Evolutionary conservation across 1,139 yeast genomes (phyloP).

Genomic region (Candida labiduridarum): DNA sequence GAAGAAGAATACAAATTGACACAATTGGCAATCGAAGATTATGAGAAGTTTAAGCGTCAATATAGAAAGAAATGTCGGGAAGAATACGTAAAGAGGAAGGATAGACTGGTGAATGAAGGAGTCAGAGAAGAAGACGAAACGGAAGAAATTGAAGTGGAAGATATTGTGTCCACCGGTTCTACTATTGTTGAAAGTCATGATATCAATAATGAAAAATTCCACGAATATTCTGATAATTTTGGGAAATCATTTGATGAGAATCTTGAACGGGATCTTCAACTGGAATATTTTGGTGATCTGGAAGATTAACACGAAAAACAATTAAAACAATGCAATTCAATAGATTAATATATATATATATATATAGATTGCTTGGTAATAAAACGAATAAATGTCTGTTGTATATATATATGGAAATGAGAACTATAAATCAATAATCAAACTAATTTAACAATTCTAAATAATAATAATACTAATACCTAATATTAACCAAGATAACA

Average conservation of each 20-base stretch:
- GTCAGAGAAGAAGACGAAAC: constrained; percentile 1
- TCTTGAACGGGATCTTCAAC: constrained; percentile 26
- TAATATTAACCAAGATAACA: neutral
- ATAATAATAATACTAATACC: neutral
- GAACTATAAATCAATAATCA: neutral
- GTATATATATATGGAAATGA: neutral
- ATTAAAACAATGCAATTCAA: neutral
- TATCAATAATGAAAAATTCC: constrained; percentile 16
- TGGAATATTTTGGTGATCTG: constrained; percentile 20
- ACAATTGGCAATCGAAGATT: constrained; percentile 27
- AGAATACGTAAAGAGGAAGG: constrained; percentile 4
- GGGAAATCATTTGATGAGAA: constrained; percentile 42
- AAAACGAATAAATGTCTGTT: neutral
- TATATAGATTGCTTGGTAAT: neutral
- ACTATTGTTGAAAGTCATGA: constrained; percentile 36
- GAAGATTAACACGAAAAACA: neutral
- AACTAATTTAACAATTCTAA: too few species aligned
- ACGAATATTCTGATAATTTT: constrained; percentile 37
- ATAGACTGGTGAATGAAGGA: neutral
- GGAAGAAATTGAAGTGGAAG: constrained; percentile 9
- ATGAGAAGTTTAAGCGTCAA: constrained; percentile 27
- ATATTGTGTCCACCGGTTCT: constrained; percentile 7
- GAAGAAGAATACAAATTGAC: constrained; percentile 23
- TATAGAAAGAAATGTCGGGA: constrained; percentile 14
- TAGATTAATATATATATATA: neutral